phyloP scores from a whole-genome alignment of 495 filamentous ascomycete genomes.

The Penicillium roqueforti region DNA sequence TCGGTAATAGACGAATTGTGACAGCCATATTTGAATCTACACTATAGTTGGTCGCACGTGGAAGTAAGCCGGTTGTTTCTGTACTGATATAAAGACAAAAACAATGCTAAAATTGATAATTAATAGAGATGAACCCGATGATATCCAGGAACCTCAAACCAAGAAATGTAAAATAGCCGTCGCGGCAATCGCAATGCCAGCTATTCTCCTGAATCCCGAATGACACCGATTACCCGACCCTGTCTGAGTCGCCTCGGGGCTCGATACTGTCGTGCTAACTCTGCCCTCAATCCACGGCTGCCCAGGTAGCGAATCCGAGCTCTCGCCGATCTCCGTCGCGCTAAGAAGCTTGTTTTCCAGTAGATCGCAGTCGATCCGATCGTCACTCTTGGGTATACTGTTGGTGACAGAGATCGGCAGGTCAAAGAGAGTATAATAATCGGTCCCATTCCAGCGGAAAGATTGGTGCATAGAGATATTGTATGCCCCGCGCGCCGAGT shows the following conservation, averaged over 20 bases:
- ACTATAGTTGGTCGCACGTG: not conserved
- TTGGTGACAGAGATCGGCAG: constrained; percentile 65
- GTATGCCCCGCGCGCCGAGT: constrained; percentile 35
- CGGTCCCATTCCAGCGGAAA: constrained; percentile 56
- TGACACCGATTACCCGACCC: not conserved
- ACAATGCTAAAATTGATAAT: not conserved
- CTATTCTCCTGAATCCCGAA: not conserved
- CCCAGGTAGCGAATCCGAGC: constrained; percentile 17
- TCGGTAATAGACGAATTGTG: not conserved
- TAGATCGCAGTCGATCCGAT: constrained; percentile 15
- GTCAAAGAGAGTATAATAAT: constrained; percentile 66
- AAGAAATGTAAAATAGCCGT: constrained; percentile 6
- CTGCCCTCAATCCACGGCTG: constrained; percentile 20
- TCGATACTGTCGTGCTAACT: constrained; percentile 8
- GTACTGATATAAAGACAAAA: not conserved
- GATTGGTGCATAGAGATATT: constrained; percentile 66
- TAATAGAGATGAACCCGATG: not conserved
- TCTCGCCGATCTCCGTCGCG: constrained; percentile 11
- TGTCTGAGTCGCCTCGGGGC: constrained; percentile 2
- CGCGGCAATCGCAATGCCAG: constrained; percentile 8
- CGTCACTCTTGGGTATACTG: constrained; percentile 37
- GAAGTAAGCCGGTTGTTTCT: not conserved
- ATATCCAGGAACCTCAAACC: not conserved
- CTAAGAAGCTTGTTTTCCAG: constrained; percentile 20
- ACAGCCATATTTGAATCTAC: not conserved